Base-by-base conservation (phyloP, 2,329 filamentous ascomycete genomes). In the Aspergillus melleus region DNA sequence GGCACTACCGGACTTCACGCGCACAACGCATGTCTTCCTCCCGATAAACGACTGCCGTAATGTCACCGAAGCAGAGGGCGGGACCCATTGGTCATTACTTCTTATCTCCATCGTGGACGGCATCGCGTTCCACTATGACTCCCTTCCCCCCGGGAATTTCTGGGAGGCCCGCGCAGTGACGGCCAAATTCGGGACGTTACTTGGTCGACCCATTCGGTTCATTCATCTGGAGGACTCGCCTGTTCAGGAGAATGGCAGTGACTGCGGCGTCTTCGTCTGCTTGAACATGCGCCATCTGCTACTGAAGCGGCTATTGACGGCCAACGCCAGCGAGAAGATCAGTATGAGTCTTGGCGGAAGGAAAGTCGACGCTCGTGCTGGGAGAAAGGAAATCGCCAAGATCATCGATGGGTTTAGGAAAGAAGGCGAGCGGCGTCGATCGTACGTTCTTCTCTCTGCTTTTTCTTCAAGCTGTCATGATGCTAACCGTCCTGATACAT, bases 111-210 rank as follows among this genome's bases (percentile, higher is more conserved):
- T 92, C 46, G 87, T 96, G 53, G 95, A 99, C 72, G 88, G 91
- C 9, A 88, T 96, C 2, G 91, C 94, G 0, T 99, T 99, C 76
- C 95, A 99, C 80, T 99, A 99, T 79, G 95, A 99, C 78, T 94
- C 90, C 1, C 82, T 98, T 26, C 85, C 86, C 2, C 87, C 88
- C 2, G 84, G 86, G 44, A 98, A 99, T 76, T 85, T 86, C 61
- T 79, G 83, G 47, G 90, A 96, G 65, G 95, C 91, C 0, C 83
- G 84, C 54, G 79, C 84, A 1, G 89, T 90, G 6, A 86, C 89
- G 0, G 78, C 84, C 52, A 90, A 92, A 68, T 81, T 99, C 49
- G 82, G 85, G 26, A 79, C 81, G 32, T 79, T 98, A 30, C 82
- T 98, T 36, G 84, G 85, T 59, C 82, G 82, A 5, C 78, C 96